A percentile compares a stretch with the other conserved stretches of the same genome.
These are phyloP conservation scores for Dalechampia spathulata DNA, from an alignment of 441 rosid genomes.

Conservation along the genomic window DNA sequence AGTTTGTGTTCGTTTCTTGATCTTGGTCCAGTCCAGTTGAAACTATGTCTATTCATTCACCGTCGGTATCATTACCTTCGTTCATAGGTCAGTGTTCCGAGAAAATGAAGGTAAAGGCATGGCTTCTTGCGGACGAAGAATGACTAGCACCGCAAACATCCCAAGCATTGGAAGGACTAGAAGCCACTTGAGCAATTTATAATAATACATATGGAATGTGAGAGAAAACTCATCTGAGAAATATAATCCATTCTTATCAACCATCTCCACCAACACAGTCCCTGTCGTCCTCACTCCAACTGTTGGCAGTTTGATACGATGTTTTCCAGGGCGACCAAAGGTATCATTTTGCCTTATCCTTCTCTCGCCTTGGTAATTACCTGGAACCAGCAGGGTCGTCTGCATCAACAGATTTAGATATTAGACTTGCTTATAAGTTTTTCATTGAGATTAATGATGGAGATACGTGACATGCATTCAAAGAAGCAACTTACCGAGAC, in stretches of 20 bases:
- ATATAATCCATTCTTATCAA: slow-evolving; percentile 80
- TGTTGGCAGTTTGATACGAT: slow-evolving; percentile 75
- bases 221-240: slow-evolving; percentile 96
- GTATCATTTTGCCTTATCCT: slow-evolving; percentile 62
- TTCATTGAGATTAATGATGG: not conserved
- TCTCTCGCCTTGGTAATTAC: slow-evolving; percentile 91
- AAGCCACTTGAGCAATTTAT: slow-evolving; percentile 95
- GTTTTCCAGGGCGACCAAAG: slow-evolving; percentile 65
- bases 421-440: not conserved
- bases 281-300: slow-evolving; percentile 94
- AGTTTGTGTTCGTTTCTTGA: not conserved
- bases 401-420: slow-evolving; percentile 32
- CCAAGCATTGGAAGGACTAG: slow-evolving; percentile 97
- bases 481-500: slow-evolving; percentile 65
- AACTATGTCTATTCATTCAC: slow-evolving; percentile 1
- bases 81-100: slow-evolving; percentile 74
- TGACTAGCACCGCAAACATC: slow-evolving; percentile 80
- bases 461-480: slow-evolving; percentile 5
- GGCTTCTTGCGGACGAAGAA: slow-evolving; percentile 91
- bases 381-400: slow-evolving; percentile 90
- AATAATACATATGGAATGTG: slow-evolving; percentile 96
- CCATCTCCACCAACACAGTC: slow-evolving; percentile 91
- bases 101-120: slow-evolving; percentile 91
- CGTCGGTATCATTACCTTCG: no score
- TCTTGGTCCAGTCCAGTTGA: slow-evolving; percentile 5